Evolutionary conservation across 2,329 filamentous ascomycete species (phyloP).

Genomic region (Fusarium paranaense): DNA sequence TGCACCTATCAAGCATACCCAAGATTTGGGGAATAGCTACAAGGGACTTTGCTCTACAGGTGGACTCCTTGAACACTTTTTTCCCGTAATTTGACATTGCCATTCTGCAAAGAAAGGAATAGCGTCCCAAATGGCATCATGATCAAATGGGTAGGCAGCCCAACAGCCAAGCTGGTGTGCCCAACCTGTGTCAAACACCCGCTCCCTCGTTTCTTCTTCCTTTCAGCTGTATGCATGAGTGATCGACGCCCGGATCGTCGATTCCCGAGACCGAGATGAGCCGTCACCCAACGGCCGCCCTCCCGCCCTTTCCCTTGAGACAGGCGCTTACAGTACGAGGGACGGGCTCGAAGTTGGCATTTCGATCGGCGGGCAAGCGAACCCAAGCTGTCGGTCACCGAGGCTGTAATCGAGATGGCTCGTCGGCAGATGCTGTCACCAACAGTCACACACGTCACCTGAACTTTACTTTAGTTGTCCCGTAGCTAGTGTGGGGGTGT

Average conservation of each 20-base stretch:
- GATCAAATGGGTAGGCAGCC: not conserved
- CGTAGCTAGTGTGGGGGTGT: not conserved
- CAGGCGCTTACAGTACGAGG: not conserved
- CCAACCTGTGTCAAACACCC: not conserved
- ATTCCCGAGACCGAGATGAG: slow-evolving; percentile 31
- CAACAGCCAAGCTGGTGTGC: not conserved
- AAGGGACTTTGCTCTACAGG: not conserved
- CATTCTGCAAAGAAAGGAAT: not conserved
- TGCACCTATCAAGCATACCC: not conserved
- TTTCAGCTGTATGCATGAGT: slow-evolving; percentile 19
- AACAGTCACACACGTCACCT: not conserved
- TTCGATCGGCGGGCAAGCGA: slow-evolving; percentile 10
- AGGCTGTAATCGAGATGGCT: not conserved
- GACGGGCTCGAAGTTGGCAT: slow-evolving; percentile 5
- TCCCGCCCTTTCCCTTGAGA: slow-evolving; percentile 5
- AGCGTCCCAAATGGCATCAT: not conserved
- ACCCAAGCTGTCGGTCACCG: slow-evolving; percentile 10
- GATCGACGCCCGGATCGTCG: slow-evolving; percentile 36
- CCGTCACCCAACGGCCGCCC: slow-evolving; percentile 15
- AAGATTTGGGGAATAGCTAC: not conserved
- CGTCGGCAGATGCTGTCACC: slow-evolving; percentile 4
- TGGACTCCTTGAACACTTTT: not conserved
- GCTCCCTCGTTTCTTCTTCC: not conserved
- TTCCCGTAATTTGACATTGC: not conserved
- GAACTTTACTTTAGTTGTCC: not conserved